Conservation (phyloP, 2,329 filamentous ascomycete genomes). For the Fusarium sp. region DNA sequence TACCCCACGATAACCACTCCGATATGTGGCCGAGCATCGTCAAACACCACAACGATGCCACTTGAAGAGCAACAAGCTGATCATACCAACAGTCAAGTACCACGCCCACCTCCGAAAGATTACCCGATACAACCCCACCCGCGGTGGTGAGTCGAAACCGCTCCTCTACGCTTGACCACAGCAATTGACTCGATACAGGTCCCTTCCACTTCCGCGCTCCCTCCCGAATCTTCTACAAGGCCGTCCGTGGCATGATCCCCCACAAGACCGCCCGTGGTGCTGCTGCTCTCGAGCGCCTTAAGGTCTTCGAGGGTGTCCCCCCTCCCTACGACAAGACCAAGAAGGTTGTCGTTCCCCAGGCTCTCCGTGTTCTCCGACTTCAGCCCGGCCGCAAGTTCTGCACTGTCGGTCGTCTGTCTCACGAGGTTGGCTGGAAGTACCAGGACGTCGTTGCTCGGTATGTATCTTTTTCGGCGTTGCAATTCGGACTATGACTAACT, state of each 20-base stretch:
- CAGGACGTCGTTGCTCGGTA: conserved; percentile 98
- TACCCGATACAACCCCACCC: conserved; percentile 99
- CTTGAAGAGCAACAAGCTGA: conserved; percentile 56
- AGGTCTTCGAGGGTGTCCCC: conserved; percentile 99
- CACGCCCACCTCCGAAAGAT: conserved; percentile 99
- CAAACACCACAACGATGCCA: conserved; percentile 20
- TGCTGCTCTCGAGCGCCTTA: conserved; percentile 96
- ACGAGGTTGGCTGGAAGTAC: conserved; percentile 99
- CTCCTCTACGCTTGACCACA: conserved; percentile 42
- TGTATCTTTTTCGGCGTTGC: conserved; percentile 55
- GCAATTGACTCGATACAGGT: conserved; percentile 65
- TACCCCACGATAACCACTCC: conserved; percentile 29
- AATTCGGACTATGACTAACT: conserved; percentile 30
- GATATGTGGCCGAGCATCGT: conserved; percentile 33
- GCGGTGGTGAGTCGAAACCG: conserved; percentile 78
- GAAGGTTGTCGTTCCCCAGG: conserved; percentile 99
- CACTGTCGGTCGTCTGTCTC: conserved; percentile 96
- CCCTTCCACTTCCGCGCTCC: conserved; percentile 99
- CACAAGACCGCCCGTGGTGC: conserved; percentile 99
- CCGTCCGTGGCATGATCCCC: conserved; percentile 99
- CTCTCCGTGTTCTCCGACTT: conserved; percentile 93
- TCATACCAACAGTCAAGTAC: conserved; percentile 89
- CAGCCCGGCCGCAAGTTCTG: conserved; percentile 99
- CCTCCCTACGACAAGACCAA: conserved; percentile 99
- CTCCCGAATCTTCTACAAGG: conserved; percentile 99